A percentile compares a stretch with the other conserved stretches of the same genome.
phyloP scores from a whole-genome alignment of 2,329 filamentous ascomycete species.

The Chaetomiaceae sp. region DNA sequence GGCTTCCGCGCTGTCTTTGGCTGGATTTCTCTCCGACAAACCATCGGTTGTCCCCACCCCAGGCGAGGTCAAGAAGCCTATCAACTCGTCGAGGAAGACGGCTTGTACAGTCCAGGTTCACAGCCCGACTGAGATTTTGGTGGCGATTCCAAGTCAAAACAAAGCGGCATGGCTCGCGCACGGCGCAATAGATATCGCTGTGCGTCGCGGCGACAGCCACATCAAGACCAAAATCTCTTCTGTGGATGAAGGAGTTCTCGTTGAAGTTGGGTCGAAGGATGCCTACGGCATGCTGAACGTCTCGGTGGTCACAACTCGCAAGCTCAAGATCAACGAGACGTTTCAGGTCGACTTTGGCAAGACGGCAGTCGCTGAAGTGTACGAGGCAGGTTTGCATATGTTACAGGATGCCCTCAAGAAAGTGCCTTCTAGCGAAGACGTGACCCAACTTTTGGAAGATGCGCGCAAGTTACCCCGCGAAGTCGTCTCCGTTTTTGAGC shows the following conservation, averaged over 20 bases:
- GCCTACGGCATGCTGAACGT: slow-evolving; percentile 56
- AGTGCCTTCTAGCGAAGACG: slow-evolving; percentile 38
- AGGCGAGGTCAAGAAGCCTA: slow-evolving; percentile 27
- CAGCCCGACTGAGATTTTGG: slow-evolving; percentile 48
- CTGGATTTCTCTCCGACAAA: slow-evolving; percentile 40
- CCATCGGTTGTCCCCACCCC: slow-evolving; percentile 26
- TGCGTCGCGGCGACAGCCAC: slow-evolving; percentile 44
- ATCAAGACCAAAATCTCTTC: slow-evolving; percentile 47
- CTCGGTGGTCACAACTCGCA: slow-evolving; percentile 53
- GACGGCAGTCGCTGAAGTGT: slow-evolving; percentile 40
- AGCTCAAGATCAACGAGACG: slow-evolving; percentile 57
- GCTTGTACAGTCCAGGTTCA: slow-evolving; percentile 45
- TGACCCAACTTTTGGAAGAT: slow-evolving; percentile 26
- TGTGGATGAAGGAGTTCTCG: slow-evolving; percentile 48
- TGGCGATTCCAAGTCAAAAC: slow-evolving; percentile 48
- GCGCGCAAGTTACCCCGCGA: slow-evolving; percentile 31
- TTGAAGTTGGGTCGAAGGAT: slow-evolving; percentile 50
- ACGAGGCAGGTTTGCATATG: slow-evolving; percentile 42
- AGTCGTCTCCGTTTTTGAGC: slow-evolving; percentile 30
- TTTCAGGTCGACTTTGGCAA: slow-evolving; percentile 58
- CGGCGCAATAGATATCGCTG: slow-evolving; percentile 53
- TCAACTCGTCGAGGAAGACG: slow-evolving; percentile 38
- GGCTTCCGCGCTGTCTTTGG: slow-evolving; percentile 34
- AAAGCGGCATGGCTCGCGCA: slow-evolving; percentile 54
- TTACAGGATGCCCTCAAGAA: slow-evolving; percentile 39